Evolutionary conservation across 2,329 filamentous ascomycete species (phyloP), one percentile per base, ranked within the genome.

Genomic region (Pseudocercospora macadamiae): DNA sequence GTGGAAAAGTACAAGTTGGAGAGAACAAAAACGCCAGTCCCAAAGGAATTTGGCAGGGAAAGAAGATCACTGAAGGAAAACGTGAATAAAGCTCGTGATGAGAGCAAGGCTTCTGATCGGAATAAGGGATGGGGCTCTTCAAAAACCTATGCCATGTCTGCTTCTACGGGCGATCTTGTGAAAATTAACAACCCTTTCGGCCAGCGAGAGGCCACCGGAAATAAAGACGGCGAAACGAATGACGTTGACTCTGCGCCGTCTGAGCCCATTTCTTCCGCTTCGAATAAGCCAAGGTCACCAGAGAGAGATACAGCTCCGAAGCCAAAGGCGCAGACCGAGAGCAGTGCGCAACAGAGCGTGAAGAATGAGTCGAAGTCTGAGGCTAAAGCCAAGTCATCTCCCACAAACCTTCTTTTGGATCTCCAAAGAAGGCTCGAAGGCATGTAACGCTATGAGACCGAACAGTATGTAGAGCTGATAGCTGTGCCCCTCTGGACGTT

Each of bases 291-390:
- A n/a, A n/a, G n/a, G n/a, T n/a, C n/a, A n/a, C n/a, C n/a, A n/a
- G n/a, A n/a, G n/a, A n/a, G n/a, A n/a, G n/a, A n/a, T n/a, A n/a
- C n/a, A n/a, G n/a, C n/a, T n/a, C n/a, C n/a, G n/a, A n/a, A n/a
- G n/a, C n/a, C n/a, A 32, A 32, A 32, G 28, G 28, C 28, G 6
- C 28, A 32, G 12, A 12, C 12, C 12, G 6, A 32, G 28, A 32
- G 28, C 28, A 32, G 28, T 7, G 6, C 28, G 6, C 28, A 32
- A 32, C 6, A 12, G 6, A 12, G 28, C 12, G 28, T 12, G 28
- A 32, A 32, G 28, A 12, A 12, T 32, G 28, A 32, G 6, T 57
- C 68, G 28, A 32, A 32, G 6, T 57, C 68, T 6, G 12, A 6
- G 12, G 28, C 28, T 12, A 32, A 32, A 32, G 28, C 6, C 6